Conservation (phyloP, 208 protist species). For the Crithidia bombi region DNA sequence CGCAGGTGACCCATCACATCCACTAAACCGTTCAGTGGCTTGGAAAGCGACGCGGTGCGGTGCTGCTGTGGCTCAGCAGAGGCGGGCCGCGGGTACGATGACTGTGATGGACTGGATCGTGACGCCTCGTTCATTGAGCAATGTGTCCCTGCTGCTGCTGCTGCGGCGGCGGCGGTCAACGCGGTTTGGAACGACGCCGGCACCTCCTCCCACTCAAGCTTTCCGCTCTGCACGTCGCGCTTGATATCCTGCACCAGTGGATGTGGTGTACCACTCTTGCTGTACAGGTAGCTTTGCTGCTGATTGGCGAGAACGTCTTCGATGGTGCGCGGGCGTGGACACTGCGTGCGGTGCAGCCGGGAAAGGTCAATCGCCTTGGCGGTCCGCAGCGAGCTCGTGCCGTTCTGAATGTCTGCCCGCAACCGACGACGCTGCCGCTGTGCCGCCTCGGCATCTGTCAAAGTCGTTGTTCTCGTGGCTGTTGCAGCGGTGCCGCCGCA, state of each 20-base stretch:
- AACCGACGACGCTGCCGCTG: slow-evolving; percentile 19
- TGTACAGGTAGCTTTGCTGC: slow-evolving; percentile 30
- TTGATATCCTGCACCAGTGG: slow-evolving; percentile 43
- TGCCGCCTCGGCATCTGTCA: neutral
- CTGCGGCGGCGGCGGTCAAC: slow-evolving; percentile 25
- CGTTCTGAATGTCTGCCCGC: slow-evolving; percentile 40
- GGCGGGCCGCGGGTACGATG: neutral
- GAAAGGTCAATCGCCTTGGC: slow-evolving; percentile 48
- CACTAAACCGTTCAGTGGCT: slow-evolving; percentile 22
- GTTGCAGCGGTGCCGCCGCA: neutral
- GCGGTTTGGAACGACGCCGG: slow-evolving; percentile 41
- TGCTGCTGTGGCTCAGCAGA: neutral
- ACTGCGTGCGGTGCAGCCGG: slow-evolving; percentile 60
- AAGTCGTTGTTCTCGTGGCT: neutral
- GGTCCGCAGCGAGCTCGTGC: slow-evolving; percentile 52
- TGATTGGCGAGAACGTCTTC: slow-evolving; percentile 75
- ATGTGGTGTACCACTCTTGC: slow-evolving; percentile 4
- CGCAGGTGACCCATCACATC: slow-evolving; percentile 32
- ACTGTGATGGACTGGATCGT: neutral
- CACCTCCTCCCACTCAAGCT: slow-evolving; percentile 64
- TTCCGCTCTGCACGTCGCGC: slow-evolving; percentile 50
- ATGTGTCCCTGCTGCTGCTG: slow-evolving; percentile 3
- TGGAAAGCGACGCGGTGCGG: slow-evolving; percentile 20
- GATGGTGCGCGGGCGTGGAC: slow-evolving; percentile 48
- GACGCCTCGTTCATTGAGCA: no score